These are phyloP conservation scores for Achlya hypogyna DNA, from an alignment of 352 stramenopile genomes.

Conservation along the genomic window DNA sequence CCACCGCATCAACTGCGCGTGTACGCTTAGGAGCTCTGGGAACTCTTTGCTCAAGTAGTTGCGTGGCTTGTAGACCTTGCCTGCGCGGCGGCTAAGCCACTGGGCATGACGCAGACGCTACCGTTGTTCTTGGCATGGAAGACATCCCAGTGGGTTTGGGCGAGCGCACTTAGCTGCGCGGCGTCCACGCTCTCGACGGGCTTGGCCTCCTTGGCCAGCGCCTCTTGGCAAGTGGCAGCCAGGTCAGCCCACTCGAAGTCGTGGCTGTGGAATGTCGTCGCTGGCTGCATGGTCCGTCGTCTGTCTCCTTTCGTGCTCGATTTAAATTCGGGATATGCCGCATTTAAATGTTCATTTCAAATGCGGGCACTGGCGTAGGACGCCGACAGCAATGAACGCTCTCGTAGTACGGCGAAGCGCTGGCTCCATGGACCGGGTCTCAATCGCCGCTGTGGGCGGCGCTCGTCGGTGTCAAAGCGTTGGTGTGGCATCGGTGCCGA, in stretches of 20 bases:
- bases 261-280: constrained; percentile 39
- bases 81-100: constrained; percentile 22
- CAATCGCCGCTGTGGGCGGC: too few relatives aligned
- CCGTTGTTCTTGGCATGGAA: constrained; percentile 74
- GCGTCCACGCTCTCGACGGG: neutral
- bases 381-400: too few relatives aligned
- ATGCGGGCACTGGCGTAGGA: too few relatives aligned
- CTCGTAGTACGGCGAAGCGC: too few relatives aligned
- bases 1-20: neutral
- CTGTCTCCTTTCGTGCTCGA: neutral
- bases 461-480: too few relatives aligned
- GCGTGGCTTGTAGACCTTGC: constrained; percentile 72
- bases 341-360: too few relatives aligned
- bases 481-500: too few relatives aligned
- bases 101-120: constrained; percentile 6
- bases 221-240: constrained; percentile 32
- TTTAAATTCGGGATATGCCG: neutral
- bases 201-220: neutral
- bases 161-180: constrained; percentile 36
- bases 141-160: constrained; percentile 61
- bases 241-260: constrained; percentile 74
- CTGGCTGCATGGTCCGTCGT: neutral
- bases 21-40: constrained; percentile 36
- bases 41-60: constrained; percentile 80
- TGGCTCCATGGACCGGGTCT: too few relatives aligned